phyloP scores from a whole-genome alignment of 306 rosid genomes.

The Mimosa pudica region DNA sequence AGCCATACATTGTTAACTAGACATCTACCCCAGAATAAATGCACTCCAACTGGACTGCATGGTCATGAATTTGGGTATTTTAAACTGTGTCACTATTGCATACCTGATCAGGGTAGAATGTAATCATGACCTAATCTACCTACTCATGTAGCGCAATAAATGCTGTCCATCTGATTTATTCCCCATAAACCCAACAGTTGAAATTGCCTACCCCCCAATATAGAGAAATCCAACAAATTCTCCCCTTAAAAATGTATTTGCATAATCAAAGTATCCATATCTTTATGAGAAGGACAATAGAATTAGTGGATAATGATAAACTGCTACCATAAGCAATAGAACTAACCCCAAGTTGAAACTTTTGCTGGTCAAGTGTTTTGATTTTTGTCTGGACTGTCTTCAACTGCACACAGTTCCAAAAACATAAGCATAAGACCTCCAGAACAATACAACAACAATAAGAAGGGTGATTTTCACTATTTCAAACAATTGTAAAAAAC shows the following conservation, averaged over 20 bases:
- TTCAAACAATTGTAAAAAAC: slow-evolving; percentile 1
- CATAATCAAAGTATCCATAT: neutral
- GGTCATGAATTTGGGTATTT: slow-evolving; percentile 2
- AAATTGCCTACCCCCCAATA: neutral
- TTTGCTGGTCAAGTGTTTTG: slow-evolving; percentile 54
- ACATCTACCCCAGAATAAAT: slow-evolving; percentile 3
- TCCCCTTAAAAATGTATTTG: slow-evolving; percentile 1
- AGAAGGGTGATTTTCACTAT: neutral
- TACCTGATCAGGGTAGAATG: slow-evolving; percentile 7
- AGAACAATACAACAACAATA: neutral
- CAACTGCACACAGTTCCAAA: slow-evolving; percentile 57
- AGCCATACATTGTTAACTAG: slow-evolving; percentile 11
- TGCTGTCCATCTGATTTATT: neutral
- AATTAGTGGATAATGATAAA: slow-evolving; percentile 16
- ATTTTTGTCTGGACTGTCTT: slow-evolving; percentile 65
- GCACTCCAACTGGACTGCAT: slow-evolving; percentile 11
- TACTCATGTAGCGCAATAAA: neutral
- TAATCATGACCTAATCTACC: neutral
- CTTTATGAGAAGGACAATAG: slow-evolving; percentile 9
- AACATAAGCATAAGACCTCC: slow-evolving; percentile 37
- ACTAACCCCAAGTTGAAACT: slow-evolving; percentile 71
- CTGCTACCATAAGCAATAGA: slow-evolving; percentile 36
- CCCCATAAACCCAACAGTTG: neutral
- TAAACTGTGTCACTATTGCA: neutral
- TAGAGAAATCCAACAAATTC: neutral